Evolutionary conservation across 1,284 basidiomycete genomes (phyloP).

Genomic region (Puccinia hordei): DNA sequence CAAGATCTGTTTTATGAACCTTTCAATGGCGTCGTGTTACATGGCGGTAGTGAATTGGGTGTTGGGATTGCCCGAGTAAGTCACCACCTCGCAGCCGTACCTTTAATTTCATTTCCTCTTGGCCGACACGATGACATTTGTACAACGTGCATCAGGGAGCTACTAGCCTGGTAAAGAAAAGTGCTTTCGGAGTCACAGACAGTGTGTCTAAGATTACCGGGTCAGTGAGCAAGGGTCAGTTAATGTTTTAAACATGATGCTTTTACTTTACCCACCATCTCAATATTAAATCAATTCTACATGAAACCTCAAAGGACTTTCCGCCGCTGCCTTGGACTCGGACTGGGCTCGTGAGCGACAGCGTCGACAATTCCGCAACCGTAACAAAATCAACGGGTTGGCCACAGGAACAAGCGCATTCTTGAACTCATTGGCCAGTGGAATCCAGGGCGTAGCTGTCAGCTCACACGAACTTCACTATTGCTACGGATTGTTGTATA

Average conservation of each 20-base stretch:
- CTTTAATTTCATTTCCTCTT: neutral
- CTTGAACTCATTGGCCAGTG: conserved; percentile 89
- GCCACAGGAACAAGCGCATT: conserved; percentile 91
- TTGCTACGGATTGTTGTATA: neutral
- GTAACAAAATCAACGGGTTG: conserved; percentile 50
- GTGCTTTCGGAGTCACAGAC: conserved; percentile 93
- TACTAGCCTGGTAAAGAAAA: conserved; percentile 98
- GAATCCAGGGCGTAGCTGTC: conserved; percentile 92
- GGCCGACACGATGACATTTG: conserved; percentile 39
- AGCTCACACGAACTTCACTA: conserved; percentile 56
- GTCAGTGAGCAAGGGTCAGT: conserved; percentile 87
- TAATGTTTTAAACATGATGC: neutral
- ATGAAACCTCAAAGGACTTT: conserved; percentile 34
- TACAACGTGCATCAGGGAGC: conserved; percentile 69
- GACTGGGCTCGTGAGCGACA: conserved; percentile 51
- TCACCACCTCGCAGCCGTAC: neutral
- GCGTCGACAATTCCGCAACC: conserved; percentile 48
- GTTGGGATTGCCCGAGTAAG: conserved; percentile 91
- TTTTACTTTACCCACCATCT: neutral
- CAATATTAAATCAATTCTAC: neutral
- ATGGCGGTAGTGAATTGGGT: conserved; percentile 92
- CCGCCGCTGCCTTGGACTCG: conserved; percentile 50
- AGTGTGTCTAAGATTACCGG: conserved; percentile 96
- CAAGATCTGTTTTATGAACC: conserved; percentile 99
- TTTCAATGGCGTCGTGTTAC: conserved; percentile 94